A percentile compares a stretch with the other conserved stretches of the same genome.
phyloP scores from a whole-genome alignment of 495 filamentous ascomycete genomes.

The Gamarada debralockiae region DNA sequence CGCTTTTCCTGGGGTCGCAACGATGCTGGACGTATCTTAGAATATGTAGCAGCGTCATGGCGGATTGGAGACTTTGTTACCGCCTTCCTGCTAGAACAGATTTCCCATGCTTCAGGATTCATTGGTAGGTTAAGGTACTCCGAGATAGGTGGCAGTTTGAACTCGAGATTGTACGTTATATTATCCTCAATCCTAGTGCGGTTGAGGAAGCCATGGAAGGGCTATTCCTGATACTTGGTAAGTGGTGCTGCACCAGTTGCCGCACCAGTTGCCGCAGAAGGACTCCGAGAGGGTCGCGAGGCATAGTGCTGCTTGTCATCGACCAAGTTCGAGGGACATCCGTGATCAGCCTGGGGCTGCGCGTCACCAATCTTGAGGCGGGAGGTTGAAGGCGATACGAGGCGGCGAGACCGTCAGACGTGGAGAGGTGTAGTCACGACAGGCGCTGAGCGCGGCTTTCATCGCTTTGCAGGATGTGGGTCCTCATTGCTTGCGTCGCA shows the following conservation, averaged over 20 bases:
- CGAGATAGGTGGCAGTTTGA: slow-evolving; percentile 9
- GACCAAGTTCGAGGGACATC: neutral
- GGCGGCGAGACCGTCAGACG: no score
- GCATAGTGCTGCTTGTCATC: neutral
- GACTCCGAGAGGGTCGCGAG: neutral
- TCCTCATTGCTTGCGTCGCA: slow-evolving; percentile 5
- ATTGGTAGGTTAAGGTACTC: no score
- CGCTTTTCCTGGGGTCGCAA: neutral
- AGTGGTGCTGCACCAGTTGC: no score
- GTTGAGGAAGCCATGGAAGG: slow-evolving; percentile 19
- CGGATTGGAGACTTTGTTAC: no score
- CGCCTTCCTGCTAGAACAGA: no score
- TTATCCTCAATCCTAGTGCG: slow-evolving; percentile 14
- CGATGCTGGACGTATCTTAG: neutral
- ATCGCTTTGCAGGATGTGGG: slow-evolving; percentile 14
- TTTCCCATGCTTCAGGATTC: no score
- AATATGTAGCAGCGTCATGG: neutral
- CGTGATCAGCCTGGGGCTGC: slow-evolving; percentile 2
- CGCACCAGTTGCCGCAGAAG: neutral
- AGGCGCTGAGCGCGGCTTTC: slow-evolving; percentile 10
- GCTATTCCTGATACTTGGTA: slow-evolving; percentile 18
- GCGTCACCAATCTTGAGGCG: no score
- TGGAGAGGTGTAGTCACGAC: neutral
- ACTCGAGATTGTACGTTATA: slow-evolving; percentile 14
- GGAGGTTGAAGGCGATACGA: no score